Percentiles rank a stretch among this genome's conserved stretches.
Evolutionary conservation across 805 yeast species (phyloP).

Genomic region (Ogataea glucozyma): DNA sequence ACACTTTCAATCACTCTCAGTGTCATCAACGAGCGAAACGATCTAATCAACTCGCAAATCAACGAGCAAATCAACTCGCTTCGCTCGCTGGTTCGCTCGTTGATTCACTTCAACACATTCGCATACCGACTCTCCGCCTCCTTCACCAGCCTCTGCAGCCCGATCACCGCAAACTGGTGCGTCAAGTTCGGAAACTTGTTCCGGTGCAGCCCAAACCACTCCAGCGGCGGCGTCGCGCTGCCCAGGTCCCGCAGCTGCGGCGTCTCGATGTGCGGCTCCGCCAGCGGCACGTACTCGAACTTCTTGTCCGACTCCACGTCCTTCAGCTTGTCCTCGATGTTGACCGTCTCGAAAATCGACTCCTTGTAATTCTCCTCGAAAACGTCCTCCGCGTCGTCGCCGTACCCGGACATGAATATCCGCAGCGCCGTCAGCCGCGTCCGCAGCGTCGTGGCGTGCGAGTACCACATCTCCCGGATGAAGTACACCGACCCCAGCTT

Average conservation of each 20-base stretch:
- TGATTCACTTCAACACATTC: constrained; percentile 43
- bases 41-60: too few species aligned
- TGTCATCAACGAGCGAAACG: too few species aligned
- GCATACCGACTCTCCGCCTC: constrained; percentile 62
- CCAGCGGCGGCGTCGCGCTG: constrained; percentile 96
- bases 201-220: constrained; percentile 96
- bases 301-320: constrained; percentile 47
- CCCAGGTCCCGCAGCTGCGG: constrained; percentile 92
- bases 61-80: too few species aligned
- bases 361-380: constrained; percentile 36
- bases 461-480: constrained; percentile 88
- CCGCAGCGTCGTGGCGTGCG: constrained; percentile 73
- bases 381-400: constrained; percentile 36
- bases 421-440: constrained; percentile 52
- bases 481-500: constrained; percentile 88
- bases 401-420: constrained; percentile 31
- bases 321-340: constrained; percentile 44
- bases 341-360: constrained; percentile 35
- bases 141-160: constrained; percentile 70
- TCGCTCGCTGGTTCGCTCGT: not conserved
- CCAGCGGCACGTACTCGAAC: constrained; percentile 62
- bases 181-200: constrained; percentile 82
- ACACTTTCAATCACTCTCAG: too few species aligned
- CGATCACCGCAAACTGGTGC: constrained; percentile 74
- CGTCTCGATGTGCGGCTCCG: constrained; percentile 80